Percentiles rank a stretch among this genome's conserved stretches.
Evolutionary conservation across 106 monocot genomes (phyloP).

Genomic region (Iris macrosiphon): DNA sequence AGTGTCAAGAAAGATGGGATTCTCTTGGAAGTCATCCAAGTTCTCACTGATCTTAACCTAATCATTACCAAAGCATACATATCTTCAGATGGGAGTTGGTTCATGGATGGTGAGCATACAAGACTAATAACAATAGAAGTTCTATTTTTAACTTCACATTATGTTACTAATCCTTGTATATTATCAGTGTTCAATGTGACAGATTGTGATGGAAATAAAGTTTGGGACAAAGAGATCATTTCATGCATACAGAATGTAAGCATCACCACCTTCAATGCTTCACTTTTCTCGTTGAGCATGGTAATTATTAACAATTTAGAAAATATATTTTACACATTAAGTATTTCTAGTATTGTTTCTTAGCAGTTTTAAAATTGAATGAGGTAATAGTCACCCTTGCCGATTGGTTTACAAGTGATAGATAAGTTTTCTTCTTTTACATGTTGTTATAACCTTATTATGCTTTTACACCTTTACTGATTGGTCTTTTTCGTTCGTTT

Average conservation of each 20-base stretch:
- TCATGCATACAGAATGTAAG: not conserved
- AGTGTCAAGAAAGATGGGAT: conserved; percentile 43
- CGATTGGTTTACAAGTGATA: too few relatives aligned
- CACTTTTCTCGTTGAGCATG: too few relatives aligned
- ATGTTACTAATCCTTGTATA: not conserved
- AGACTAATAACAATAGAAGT: too few relatives aligned
- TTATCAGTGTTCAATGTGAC: conserved; percentile 57
- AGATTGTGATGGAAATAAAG: conserved; percentile 49
- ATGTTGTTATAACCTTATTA: too few relatives aligned
- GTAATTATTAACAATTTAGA: too few relatives aligned
- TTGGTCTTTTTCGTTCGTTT: too few relatives aligned
- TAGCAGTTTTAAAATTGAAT: too few relatives aligned
- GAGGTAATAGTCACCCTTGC: too few relatives aligned
- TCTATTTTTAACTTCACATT: not conserved
- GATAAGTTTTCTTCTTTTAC: too few relatives aligned
- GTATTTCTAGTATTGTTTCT: too few relatives aligned
- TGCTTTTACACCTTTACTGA: too few relatives aligned
- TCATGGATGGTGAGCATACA: conserved; percentile 49
- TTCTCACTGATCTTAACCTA: conserved; percentile 48
- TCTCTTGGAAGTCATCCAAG: conserved; percentile 46
- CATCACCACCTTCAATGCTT: not conserved
- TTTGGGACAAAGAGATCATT: conserved; percentile 23
- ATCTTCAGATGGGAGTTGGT: conserved; percentile 51
- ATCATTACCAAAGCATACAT: conserved; percentile 46
- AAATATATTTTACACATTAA: too few relatives aligned